phyloP scores from a whole-genome alignment of 139 green algal species.

The Coccomyxa sp. region DNA sequence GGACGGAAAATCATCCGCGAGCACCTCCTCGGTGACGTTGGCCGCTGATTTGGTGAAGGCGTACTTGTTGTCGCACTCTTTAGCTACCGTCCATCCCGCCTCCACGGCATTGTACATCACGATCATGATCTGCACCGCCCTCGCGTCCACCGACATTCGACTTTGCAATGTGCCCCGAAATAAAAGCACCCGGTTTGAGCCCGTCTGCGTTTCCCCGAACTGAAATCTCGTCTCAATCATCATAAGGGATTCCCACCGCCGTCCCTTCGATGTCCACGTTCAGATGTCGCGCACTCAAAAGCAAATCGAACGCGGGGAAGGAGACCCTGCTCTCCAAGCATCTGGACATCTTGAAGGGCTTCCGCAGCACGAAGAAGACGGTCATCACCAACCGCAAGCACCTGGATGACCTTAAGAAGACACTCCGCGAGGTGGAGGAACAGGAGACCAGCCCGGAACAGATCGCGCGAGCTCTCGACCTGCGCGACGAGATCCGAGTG shows the following conservation, averaged over 20 bases:
- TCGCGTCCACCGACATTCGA: neutral
- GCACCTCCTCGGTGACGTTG: neutral
- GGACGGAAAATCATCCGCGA: neutral
- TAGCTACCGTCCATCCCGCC: neutral
- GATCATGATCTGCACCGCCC: neutral
- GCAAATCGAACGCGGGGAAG: neutral
- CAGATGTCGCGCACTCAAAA: neutral
- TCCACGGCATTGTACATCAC: neutral
- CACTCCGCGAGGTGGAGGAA: neutral
- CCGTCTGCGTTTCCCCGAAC: neutral
- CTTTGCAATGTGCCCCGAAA: neutral
- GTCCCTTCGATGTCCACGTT: neutral
- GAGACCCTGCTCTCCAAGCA: neutral
- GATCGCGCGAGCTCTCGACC: neutral
- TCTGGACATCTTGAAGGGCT: neutral
- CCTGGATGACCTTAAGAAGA: neutral
- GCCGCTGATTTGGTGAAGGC: neutral
- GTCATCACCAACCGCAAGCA: neutral
- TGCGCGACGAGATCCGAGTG: neutral
- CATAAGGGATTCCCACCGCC: neutral
- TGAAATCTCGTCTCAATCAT: neutral
- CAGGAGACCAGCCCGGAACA: neutral
- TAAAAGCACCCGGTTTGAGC: neutral
- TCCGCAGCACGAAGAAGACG: neutral
- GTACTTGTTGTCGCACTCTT: constrained; percentile 1